Percentiles rank a stretch among this genome's conserved stretches.
These are phyloP conservation scores for Neonectria neomacrospora DNA, from an alignment of 2,329 filamentous ascomycete genomes.

Conservation along the genomic window DNA sequence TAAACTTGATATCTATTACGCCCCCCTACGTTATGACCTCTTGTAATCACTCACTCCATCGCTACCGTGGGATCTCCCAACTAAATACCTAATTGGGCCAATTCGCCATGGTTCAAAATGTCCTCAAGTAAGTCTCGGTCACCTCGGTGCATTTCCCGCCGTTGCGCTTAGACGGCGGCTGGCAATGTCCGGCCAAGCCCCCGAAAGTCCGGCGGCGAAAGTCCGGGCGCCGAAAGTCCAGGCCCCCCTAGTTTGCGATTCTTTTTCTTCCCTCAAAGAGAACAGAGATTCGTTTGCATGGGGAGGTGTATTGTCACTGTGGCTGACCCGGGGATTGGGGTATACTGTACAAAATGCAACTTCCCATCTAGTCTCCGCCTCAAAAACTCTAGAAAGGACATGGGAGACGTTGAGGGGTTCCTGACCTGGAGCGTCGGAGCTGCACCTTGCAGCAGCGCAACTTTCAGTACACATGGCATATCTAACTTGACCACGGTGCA, in stretches of 20 bases:
- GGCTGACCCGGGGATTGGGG: background rate
- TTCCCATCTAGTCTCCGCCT: background rate
- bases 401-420: constrained; percentile 20
- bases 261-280: background rate
- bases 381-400: constrained; percentile 19
- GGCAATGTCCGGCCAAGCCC: background rate
- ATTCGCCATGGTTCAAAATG: background rate
- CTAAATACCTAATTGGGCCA: background rate
- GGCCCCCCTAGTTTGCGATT: background rate
- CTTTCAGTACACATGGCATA: background rate
- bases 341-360: background rate
- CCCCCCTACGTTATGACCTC: background rate
- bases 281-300: background rate
- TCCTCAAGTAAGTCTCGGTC: background rate
- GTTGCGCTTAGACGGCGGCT: background rate
- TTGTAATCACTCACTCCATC: background rate
- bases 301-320: background rate
- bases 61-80: background rate
- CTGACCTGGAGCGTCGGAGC: constrained; percentile 33
- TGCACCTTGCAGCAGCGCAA: constrained; percentile 26
- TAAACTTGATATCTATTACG: constrained; percentile 30
- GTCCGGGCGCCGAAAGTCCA: constrained; percentile 4
- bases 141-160: background rate
- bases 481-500: background rate
- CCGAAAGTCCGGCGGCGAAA: constrained; percentile 5